phyloP scores from a whole-genome alignment of 495 filamentous ascomycete genomes.

The Friedmanniomyces simplex region DNA sequence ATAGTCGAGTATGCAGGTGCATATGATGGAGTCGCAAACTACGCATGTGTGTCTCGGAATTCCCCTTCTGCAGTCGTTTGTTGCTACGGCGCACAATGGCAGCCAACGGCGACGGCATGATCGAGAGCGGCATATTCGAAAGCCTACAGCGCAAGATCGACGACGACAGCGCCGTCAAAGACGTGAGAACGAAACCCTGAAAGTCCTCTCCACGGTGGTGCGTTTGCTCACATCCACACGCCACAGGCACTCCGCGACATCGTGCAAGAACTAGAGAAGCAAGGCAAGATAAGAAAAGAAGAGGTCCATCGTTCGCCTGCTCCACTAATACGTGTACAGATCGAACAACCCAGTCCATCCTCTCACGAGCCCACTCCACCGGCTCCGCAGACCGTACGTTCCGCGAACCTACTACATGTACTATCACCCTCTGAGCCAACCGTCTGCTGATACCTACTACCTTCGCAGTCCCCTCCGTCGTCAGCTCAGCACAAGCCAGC shows the following conservation, averaged over 20 bases:
- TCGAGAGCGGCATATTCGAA: slow-evolving; percentile 55
- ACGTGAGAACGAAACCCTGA: no score
- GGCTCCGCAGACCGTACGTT: slow-evolving; percentile 62
- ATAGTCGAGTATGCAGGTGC: no score
- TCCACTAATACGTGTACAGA: slow-evolving; percentile 26
- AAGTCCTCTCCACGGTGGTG: no score
- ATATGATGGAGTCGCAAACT: no score
- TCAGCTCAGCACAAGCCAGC: slow-evolving; percentile 42
- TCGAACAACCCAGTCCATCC: slow-evolving; percentile 61
- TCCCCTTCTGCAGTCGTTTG: background rate
- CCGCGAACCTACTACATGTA: background rate
- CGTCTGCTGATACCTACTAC: no score
- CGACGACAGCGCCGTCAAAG: slow-evolving; percentile 67
- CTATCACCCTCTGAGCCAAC: background rate
- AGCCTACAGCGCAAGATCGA: slow-evolving; percentile 83
- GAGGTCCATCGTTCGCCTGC: no score
- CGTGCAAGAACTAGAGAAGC: slow-evolving; percentile 63
- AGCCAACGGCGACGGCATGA: slow-evolving; percentile 6
- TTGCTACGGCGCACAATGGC: background rate
- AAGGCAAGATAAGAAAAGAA: no score
- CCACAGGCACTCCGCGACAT: slow-evolving; percentile 64
- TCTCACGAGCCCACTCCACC: slow-evolving; percentile 85
- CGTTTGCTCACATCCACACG: background rate
- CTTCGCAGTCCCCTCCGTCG: slow-evolving; percentile 34
- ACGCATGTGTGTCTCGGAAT: no score